Evolutionary conservation across 2,329 filamentous ascomycete genomes (phyloP), one percentile per base, ranked within the genome.

Genomic region (Clarireedia sp.): DNA sequence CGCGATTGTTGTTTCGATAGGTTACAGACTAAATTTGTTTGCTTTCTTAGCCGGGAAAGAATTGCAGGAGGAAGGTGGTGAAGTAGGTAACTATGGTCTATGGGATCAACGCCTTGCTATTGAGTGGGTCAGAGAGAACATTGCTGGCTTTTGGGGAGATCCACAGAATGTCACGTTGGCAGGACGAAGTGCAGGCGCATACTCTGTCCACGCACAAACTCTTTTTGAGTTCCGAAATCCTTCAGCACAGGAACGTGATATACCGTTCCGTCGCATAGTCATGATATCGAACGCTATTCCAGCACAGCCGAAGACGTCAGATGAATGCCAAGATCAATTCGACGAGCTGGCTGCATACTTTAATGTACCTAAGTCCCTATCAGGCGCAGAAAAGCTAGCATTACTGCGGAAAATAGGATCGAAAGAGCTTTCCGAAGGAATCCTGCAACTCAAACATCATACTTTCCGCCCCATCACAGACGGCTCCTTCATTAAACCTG

Each of bases 41-140:
- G 69, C 68, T 1, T 70, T 69, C 49, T 69, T 69, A 3, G 66
- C 67, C 10, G 62, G 63, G 1, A 59, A 51, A 37, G 56, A 36
- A 46, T 26, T 53, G 44, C 26, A 56, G 44, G 17, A 50, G 46
- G n/a, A 89, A 14, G 19, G 23, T 9, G 29, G 23, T 9, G 51
- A 38, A 40, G 36, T 37, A 21, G 51, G 51, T 17, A 54, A 54
- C 66, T 75, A 75, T 48, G 85, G 85, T 1, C 68, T 86, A 47
- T 73, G 75, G 58, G 83, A 86, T 63, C 81, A 86, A 67, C 74
- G 78, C 57, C 65, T 76, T 14, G 74, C 80, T 9, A 71, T 86
- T 17, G 69, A 73, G 56, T 86, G 82, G 82, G 75, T 85, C 29
- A 72, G 73, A 56, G 70, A 75, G 24, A 85, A 84, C 64, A 78